Evolutionary conservation across 176 grass and related monocot genomes (phyloP).

Genomic region (Lolium perenne): DNA sequence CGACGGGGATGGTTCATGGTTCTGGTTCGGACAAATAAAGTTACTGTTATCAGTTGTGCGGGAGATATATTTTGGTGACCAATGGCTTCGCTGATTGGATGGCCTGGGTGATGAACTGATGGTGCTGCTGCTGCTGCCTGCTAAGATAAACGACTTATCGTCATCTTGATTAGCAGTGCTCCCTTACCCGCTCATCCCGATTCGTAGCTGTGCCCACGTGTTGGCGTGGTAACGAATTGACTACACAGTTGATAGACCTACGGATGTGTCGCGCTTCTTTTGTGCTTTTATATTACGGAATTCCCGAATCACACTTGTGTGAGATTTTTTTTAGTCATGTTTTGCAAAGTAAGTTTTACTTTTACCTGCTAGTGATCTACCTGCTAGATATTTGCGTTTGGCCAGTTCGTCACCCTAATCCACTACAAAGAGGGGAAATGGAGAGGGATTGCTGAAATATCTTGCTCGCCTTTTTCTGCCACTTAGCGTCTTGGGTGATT

Average conservation of each 20-base stretch:
- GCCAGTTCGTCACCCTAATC: neutral
- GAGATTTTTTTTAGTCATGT: neutral
- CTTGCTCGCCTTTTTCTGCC: neutral
- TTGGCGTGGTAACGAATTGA: constrained; percentile 10
- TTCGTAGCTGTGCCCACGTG: neutral
- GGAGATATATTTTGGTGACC: neutral
- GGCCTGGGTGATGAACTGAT: neutral
- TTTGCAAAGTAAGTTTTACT: neutral
- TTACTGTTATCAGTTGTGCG: neutral
- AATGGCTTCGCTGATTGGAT: neutral
- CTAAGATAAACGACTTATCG: constrained; percentile 8
- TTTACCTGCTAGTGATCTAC: neutral
- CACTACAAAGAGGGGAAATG: neutral
- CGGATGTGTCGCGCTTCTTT: neutral
- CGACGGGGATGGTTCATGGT: neutral
- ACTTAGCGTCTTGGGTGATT: neutral
- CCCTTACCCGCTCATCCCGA: constrained; percentile 23
- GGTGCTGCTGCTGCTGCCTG: neutral
- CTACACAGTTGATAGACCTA: neutral
- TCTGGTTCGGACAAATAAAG: constrained; percentile 5
- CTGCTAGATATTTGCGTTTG: neutral
- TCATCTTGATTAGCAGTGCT: neutral
- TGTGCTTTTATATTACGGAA: neutral
- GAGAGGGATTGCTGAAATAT: neutral
- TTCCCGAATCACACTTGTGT: neutral